phyloP scores from a whole-genome alignment of 371 early-diverging fungal species.

The Mycotypha africana region DNA sequence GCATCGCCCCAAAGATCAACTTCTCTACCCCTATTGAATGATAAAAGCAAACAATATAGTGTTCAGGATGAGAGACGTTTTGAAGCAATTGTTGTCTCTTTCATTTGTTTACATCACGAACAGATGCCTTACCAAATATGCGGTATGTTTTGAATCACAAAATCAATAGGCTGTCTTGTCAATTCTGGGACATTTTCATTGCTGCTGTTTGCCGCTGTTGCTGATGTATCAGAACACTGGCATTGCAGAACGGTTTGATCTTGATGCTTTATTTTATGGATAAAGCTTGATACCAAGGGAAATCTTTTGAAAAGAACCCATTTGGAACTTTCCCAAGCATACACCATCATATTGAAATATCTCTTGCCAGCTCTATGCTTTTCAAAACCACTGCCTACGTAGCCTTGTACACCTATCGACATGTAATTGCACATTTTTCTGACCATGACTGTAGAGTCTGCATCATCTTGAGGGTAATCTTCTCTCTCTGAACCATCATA shows the following conservation, averaged over 20 bases:
- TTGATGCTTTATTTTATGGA: slow-evolving; percentile 30
- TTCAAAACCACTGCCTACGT: slow-evolving; percentile 60
- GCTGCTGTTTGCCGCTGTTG: too few species aligned
- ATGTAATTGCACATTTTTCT: slow-evolving; percentile 56
- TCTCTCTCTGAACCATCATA: slow-evolving; percentile 21
- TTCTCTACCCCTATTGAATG: slow-evolving; percentile 26
- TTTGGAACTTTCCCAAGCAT: slow-evolving; percentile 48
- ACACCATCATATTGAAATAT: slow-evolving; percentile 44
- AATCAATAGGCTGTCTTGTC: slow-evolving; percentile 31
- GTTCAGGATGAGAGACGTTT: too few species aligned
- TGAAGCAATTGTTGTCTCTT: too few species aligned
- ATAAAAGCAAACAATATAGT: neutral
- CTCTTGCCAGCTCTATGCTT: slow-evolving; percentile 50
- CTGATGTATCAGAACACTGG: too few species aligned
- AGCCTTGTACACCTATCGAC: slow-evolving; percentile 61
- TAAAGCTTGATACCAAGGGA: slow-evolving; percentile 47
- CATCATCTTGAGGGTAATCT: neutral
- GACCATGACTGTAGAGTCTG: slow-evolving; percentile 6
- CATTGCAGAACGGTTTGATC: slow-evolving; percentile 14
- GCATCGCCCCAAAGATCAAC: slow-evolving; percentile 42
- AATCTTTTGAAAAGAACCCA: slow-evolving; percentile 54
- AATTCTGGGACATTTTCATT: slow-evolving; percentile 12
- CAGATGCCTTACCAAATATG: slow-evolving; percentile 28
- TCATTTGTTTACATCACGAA: neutral
- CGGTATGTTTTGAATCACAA: slow-evolving; percentile 42